These are phyloP conservation scores for Aspergillus spinulosporus DNA, from an alignment of 2,329 filamentous ascomycete species.

Conservation along the genomic window DNA sequence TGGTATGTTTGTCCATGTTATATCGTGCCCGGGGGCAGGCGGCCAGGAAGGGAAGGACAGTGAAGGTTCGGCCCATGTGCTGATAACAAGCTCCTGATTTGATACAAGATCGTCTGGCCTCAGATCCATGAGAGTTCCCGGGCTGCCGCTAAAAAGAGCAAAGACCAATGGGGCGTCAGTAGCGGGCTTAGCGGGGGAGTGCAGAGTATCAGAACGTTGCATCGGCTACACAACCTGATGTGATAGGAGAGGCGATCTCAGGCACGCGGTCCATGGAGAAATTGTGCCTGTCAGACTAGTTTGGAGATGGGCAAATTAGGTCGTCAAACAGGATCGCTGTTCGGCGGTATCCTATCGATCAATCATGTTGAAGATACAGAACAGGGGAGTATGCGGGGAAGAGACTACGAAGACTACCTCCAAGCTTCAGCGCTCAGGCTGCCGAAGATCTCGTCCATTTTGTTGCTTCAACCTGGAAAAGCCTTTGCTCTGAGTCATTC, in stretches of 20 bases:
- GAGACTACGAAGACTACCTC: no score
- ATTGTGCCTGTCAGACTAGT: conserved; percentile 7
- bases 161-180: conserved; percentile 18
- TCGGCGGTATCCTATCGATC: not conserved
- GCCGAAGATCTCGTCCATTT: not conserved
- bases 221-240: conserved; percentile 12
- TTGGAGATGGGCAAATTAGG: not conserved
- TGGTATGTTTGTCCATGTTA: not conserved
- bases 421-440: not conserved
- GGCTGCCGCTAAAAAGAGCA: conserved; percentile 3
- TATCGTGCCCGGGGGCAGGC: conserved; percentile 4
- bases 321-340: not conserved
- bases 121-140: not conserved
- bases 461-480: no score
- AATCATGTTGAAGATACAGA: not conserved
- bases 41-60: conserved; percentile 3
- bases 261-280: conserved; percentile 2
- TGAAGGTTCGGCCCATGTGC: conserved; percentile 28
- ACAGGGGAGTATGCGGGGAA: not conserved
- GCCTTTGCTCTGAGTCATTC: no score
- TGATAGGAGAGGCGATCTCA: conserved; percentile 13
- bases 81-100: conserved; percentile 32
- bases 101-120: conserved; percentile 19
- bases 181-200: not conserved
- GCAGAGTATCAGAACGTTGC: conserved; percentile 23